Evolutionary conservation across 2,329 filamentous ascomycete species (phyloP).

Genomic region (Sordariomycetes sp.): DNA sequence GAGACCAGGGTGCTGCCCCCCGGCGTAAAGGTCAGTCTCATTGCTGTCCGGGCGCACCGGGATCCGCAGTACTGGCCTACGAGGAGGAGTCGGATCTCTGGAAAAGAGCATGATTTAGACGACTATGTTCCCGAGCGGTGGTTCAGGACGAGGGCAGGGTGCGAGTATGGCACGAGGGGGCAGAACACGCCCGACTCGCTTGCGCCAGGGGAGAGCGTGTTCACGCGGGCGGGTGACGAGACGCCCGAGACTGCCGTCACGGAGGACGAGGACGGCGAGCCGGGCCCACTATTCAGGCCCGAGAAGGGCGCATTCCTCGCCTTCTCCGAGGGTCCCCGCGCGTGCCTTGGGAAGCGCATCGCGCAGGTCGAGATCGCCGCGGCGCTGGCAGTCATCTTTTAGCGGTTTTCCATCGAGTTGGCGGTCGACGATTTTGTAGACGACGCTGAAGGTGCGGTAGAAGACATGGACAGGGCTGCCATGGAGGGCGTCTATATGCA

Average conservation of each 20-base stretch:
- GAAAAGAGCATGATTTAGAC: slow-evolving; percentile 40
- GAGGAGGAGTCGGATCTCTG: slow-evolving; percentile 27
- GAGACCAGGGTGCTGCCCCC: slow-evolving; percentile 43
- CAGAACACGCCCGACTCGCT: not conserved
- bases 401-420: slow-evolving; percentile 54
- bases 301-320: slow-evolving; percentile 42
- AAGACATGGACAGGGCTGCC: slow-evolving; percentile 28
- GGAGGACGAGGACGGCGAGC: slow-evolving; percentile 31
- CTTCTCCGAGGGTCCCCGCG: slow-evolving; percentile 44
- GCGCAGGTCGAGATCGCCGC: slow-evolving; percentile 47
- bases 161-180: slow-evolving; percentile 4
- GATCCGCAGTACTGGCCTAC: slow-evolving; percentile 64
- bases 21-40: slow-evolving; percentile 40
- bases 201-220: not conserved
- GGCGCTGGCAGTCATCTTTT: slow-evolving; percentile 39
- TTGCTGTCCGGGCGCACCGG: slow-evolving; percentile 42
- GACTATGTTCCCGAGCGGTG: slow-evolving; percentile 63
- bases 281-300: slow-evolving; percentile 46
- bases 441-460: slow-evolving; percentile 34
- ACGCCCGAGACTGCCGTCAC: slow-evolving; percentile 11
- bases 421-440: slow-evolving; percentile 43
- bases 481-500: slow-evolving; percentile 43
- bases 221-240: slow-evolving; percentile 1
- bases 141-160: slow-evolving; percentile 27
- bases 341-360: slow-evolving; percentile 43